Evolutionary conservation across 2,329 filamentous ascomycete species (phyloP).

Genomic region (Diaporthe destruens): DNA sequence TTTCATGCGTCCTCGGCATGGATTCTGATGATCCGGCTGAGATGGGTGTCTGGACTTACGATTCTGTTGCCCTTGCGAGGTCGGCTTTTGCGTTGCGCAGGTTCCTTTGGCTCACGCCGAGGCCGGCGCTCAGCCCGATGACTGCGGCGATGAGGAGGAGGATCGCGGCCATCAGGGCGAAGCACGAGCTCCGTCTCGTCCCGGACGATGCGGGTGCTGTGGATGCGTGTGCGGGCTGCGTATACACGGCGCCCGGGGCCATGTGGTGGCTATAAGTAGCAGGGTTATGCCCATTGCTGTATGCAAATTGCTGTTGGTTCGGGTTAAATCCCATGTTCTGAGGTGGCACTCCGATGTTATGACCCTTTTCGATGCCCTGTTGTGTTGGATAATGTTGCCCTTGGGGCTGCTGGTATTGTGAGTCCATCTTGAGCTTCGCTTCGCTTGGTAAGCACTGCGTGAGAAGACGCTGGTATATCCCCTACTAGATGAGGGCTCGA

Average conservation of each 20-base stretch:
- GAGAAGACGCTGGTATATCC: background rate
- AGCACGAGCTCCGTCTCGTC: slow-evolving; percentile 44
- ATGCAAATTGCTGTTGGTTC: slow-evolving; percentile 10
- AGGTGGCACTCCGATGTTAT: slow-evolving; percentile 1
- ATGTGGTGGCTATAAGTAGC: background rate
- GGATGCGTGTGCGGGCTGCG: slow-evolving; percentile 27
- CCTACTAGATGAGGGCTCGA: background rate
- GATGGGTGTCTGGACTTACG: background rate
- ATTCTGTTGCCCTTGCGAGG: slow-evolving; percentile 39
- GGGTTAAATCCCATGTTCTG: slow-evolving; percentile 14
- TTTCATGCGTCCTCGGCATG: background rate
- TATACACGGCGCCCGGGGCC: background rate
- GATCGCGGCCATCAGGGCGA: slow-evolving; percentile 41
- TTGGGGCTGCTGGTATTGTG: slow-evolving; percentile 25
- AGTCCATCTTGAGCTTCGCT: slow-evolving; percentile 7
- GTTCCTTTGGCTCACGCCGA: slow-evolving; percentile 48
- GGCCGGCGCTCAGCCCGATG: slow-evolving; percentile 48
- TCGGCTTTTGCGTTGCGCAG: slow-evolving; percentile 43
- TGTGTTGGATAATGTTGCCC: slow-evolving; percentile 22
- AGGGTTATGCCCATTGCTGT: background rate
- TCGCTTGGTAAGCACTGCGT: background rate
- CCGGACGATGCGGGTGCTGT: slow-evolving; percentile 34
- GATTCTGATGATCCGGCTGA: background rate
- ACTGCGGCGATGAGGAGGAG: slow-evolving; percentile 45
- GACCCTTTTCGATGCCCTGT: slow-evolving; percentile 1